A percentile compares a stretch with the other conserved stretches of the same genome.
phyloP scores from a whole-genome alignment of 2,329 filamentous ascomycete species.

The Zopfia rhizophila region DNA sequence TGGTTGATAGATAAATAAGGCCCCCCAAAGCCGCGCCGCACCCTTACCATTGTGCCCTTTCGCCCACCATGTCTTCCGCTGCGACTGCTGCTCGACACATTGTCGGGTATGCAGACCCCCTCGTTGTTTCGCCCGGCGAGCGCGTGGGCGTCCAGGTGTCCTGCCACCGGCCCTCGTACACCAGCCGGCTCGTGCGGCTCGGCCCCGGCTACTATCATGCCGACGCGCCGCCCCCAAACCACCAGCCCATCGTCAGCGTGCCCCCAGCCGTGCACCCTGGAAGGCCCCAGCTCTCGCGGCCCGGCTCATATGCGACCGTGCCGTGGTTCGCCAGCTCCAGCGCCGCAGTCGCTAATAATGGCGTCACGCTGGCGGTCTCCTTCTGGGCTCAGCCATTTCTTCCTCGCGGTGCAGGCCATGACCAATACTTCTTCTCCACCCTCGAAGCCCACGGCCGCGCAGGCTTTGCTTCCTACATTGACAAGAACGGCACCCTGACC shows the following conservation, averaged over 20 bases:
- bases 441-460: constrained; percentile 1
- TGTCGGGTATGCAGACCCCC: constrained; percentile 31
- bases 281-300: constrained; percentile 15
- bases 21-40: too few species aligned
- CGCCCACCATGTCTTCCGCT: constrained; percentile 28
- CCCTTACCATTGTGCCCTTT: too few species aligned
- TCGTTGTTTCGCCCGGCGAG: constrained; percentile 32
- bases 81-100: constrained; percentile 23
- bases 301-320: constrained; percentile 18
- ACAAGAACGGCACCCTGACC: constrained; percentile 3
- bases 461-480: constrained; percentile 9
- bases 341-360: background rate
- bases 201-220: constrained; percentile 22
- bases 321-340: constrained; percentile 5
- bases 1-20: too few species aligned
- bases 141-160: constrained; percentile 29
- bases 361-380: background rate
- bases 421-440: constrained; percentile 23
- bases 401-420: constrained; percentile 11
- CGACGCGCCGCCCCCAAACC: constrained; percentile 17
- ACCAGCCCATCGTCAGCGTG: constrained; percentile 14
- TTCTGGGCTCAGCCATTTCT: constrained; percentile 22
- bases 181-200: constrained; percentile 15
- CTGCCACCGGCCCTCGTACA: constrained; percentile 4
- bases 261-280: constrained; percentile 14